Evolutionary conservation across 1,284 basidiomycete genomes (phyloP), one percentile per base, ranked within the genome.

Genomic region (Phellinidium pouzarii): DNA sequence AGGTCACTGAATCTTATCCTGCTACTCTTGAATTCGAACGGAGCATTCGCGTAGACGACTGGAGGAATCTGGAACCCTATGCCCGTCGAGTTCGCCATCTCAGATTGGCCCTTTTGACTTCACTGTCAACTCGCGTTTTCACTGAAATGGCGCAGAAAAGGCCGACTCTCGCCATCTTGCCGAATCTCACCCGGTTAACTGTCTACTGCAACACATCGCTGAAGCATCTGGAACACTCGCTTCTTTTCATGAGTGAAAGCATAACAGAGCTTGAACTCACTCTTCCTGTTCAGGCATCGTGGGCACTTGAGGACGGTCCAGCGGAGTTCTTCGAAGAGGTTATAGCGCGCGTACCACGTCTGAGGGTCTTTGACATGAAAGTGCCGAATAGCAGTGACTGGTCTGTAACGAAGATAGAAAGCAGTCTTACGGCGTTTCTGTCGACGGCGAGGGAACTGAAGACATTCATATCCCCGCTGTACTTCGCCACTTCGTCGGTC

Each of bases 391-490:
- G n/a, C n/a, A n/a, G n/a, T n/a, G 19, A 43, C 23, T 17, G 26
- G 48, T 29, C 26, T 7, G n/a, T 31, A 17, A 17, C n/a, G 5
- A 23, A 19, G 3, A 40, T 48, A 2, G 31, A 31, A 8, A 17
- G 12, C 7, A 2, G 20, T 26, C 17, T 48, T 5, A 34, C 23
- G 6, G 45, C 22, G 2, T 42, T 38, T 7, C 50, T 52, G 17
- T 23, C 29, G 11, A 7, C 25, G 22, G 65, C 84, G 2, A 65
- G 66, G 7, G 71, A 71, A 40, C 70, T 85, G 12, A 67, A 71
- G 36, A 72, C 69, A 51, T 59, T 84, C 42, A 67, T 71, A 2
- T 62, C 83, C 1, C 79, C 83, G 0, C 69, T 74, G 17, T 79
- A 74, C 56, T 71, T 71, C 48, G 60, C 78, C 14, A 80, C 79